Percentiles rank a stretch among this genome's conserved stretches.
Evolutionary conservation across 371 early-diverging fungal genomes (phyloP).

Genomic region (Mucor plumbeus): DNA sequence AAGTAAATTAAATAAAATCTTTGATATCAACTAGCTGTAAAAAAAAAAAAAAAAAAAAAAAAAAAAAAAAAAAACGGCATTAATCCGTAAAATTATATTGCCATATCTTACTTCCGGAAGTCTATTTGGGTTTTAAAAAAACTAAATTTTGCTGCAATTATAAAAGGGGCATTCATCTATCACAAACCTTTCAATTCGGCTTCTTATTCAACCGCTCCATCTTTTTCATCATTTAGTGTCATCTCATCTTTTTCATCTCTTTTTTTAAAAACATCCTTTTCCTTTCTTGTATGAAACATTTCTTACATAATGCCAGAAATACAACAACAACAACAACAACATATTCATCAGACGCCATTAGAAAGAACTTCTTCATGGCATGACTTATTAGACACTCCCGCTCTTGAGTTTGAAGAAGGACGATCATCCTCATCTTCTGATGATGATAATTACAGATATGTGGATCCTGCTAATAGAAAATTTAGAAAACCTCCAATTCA

Average conservation of each 20-base stretch:
- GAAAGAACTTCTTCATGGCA: conserved; percentile 23
- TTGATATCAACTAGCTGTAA: not conserved
- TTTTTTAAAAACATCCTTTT: not conserved
- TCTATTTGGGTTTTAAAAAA: not conserved
- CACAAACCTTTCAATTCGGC: not conserved
- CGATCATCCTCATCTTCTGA: not conserved
- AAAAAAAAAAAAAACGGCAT: not conserved
- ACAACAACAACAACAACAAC: not conserved
- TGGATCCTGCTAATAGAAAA: conserved; percentile 18
- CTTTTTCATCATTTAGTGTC: conserved; percentile 5
- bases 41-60: not conserved
- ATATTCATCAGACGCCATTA: not conserved
- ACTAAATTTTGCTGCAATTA: not conserved
- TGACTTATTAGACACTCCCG: conserved; percentile 6
- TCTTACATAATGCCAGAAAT: not conserved
- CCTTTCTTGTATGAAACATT: not conserved
- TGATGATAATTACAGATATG: conserved; percentile 15
- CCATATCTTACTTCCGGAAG: not conserved
- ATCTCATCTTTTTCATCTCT: conserved; percentile 1
- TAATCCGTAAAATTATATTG: conserved; percentile 1
- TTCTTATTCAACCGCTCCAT: conserved; percentile 7
- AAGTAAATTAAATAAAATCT: not conserved
- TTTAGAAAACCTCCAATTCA: conserved; percentile 28
- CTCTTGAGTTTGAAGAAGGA: not conserved
- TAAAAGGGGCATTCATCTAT: not conserved